Evolutionary conservation across 2,329 filamentous ascomycete genomes (phyloP).

Genomic region (Stagonosporopsis vannaccii): DNA sequence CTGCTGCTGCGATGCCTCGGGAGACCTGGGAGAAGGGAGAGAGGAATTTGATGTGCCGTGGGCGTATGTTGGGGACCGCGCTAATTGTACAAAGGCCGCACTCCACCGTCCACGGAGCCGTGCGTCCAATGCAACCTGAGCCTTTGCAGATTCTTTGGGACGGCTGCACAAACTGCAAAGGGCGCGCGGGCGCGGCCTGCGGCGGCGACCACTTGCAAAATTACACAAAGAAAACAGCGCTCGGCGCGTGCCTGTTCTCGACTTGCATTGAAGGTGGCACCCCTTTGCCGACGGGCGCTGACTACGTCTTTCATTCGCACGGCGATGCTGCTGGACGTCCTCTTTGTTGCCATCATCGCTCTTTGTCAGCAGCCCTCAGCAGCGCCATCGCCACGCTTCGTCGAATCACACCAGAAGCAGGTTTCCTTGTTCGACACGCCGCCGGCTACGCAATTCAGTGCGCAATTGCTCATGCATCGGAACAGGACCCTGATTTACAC

Average conservation of each 20-base stretch:
- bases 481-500: conserved; percentile 16
- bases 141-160: conserved; percentile 25
- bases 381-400: conserved; percentile 7
- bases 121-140: conserved; percentile 27
- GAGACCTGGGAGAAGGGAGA: conserved; percentile 20
- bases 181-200: conserved; percentile 7
- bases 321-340: conserved; percentile 3
- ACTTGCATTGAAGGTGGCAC: conserved; percentile 7
- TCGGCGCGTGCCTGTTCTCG: conserved; percentile 6
- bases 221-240: conserved; percentile 7
- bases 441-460: conserved; percentile 9
- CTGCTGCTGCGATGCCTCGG: conserved; percentile 19
- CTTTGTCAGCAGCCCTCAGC: conserved; percentile 4
- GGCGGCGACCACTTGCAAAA: conserved; percentile 5
- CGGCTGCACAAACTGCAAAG: conserved; percentile 6
- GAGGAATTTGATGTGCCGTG: conserved; percentile 34
- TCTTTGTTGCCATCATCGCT: conserved; percentile 8
- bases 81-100: conserved; percentile 20
- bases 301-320: conserved; percentile 1
- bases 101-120: conserved; percentile 17
- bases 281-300: conserved; percentile 11
- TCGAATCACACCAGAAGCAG: conserved; percentile 13
- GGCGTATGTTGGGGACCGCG: conserved; percentile 14
- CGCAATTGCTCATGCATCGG: conserved; percentile 19
- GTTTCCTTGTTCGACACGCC: conserved; percentile 8